Conservation (phyloP, 768 basidiomycete genomes). For the Leccinum ochraceum region DNA sequence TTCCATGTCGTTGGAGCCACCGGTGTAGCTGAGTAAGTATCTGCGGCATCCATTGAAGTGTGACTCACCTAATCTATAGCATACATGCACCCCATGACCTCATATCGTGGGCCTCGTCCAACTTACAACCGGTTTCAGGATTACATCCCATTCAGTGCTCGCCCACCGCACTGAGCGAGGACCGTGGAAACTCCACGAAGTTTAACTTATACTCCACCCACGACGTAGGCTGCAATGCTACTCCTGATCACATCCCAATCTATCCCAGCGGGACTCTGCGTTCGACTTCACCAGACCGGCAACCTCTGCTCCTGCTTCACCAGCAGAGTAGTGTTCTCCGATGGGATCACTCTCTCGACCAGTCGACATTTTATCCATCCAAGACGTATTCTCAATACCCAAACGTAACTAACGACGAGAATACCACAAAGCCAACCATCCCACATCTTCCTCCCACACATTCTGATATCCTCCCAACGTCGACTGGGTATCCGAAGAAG, state of each 20-base stretch:
- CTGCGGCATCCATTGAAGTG: background rate
- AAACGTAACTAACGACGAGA: too few species aligned
- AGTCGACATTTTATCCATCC: background rate
- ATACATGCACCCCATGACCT: background rate
- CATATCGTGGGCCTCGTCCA: background rate
- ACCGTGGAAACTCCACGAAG: background rate
- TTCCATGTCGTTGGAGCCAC: background rate
- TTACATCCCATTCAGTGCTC: background rate
- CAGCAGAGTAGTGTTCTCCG: background rate
- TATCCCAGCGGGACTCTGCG: background rate
- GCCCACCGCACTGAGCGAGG: background rate
- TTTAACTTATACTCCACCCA: background rate
- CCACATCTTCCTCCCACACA: background rate
- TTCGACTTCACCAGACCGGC: background rate
- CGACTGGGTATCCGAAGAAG: background rate
- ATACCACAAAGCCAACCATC: too few species aligned
- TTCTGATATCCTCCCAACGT: too few species aligned
- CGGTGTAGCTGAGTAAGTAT: background rate
- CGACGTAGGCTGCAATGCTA: background rate
- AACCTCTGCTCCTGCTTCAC: background rate
- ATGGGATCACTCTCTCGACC: background rate
- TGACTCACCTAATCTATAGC: background rate
- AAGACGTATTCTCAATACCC: too few species aligned
- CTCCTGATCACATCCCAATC: background rate
- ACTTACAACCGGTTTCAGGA: background rate